Base-by-base conservation (phyloP, 495 filamentous ascomycete genomes). In the Ascobolus immersus region DNA sequence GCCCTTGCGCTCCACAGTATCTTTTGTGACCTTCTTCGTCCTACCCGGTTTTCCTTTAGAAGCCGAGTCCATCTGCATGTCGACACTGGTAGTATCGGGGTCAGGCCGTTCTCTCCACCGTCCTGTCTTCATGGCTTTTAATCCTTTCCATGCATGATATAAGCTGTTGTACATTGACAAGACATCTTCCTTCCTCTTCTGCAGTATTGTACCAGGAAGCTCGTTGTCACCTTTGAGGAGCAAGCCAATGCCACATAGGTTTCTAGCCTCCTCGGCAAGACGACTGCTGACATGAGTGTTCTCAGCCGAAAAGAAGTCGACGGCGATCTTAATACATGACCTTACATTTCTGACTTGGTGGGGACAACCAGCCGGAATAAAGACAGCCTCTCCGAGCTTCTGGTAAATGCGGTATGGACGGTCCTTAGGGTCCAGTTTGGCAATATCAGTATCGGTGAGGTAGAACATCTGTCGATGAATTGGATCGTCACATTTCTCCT, bases 221-320 rank as follows among this genome's bases (percentile, higher is more conserved):
- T 31, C 28, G 10, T 31, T 17, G 9, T 17, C 28, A 4, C 15
- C 28, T 31, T 17, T 17, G 10, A 17, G 12, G 9, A n/a, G 12
- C 11, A 9, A n/a, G 0, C 28, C 4, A 1, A 31, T 17, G 4
- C 28, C 28, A n/a, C 12, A n/a, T 9, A 50, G 39, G 1, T 4
- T 17, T 11, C 46, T 39, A 11, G 22, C 42, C 21, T 50, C 47
- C 23, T 37, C 39, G 2, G 46, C 5, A 1, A 50, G 32, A 6
- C 25, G 20, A 5, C 20, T 35, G 8, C 46, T 45, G 12, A 49
- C 32, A 3, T 17, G 13, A 1, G 39, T 37, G 31, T 46, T 49
- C 39, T 52, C 49, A 1, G 49, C 37, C 12, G 45, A 36, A 22
- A 52, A 40, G 14, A 52, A 52, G 33, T 52, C 49, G 3, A 52